Percentiles rank a stretch among this genome's conserved stretches.
Evolutionary conservation across 2,329 filamentous ascomycete genomes (phyloP).

Genomic region (Aureobasidium sp.): DNA sequence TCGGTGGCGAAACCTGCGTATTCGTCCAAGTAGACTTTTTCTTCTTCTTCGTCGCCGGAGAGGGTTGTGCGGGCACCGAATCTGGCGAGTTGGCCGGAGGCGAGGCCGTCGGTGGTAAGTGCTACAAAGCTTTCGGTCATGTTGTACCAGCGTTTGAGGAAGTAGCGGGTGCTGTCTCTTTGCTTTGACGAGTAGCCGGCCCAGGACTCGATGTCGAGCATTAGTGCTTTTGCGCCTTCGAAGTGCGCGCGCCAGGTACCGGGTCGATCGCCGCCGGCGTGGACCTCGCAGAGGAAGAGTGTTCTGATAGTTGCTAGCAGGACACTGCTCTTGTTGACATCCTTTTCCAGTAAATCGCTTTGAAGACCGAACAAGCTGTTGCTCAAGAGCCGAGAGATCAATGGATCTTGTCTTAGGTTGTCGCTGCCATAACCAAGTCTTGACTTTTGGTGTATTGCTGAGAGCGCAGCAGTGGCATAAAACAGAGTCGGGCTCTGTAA

Average conservation of each 20-base stretch:
- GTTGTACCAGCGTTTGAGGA: conserved; percentile 13
- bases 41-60: neutral
- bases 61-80: neutral
- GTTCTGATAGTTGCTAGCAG: conserved; percentile 11
- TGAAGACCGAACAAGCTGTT: conserved; percentile 10
- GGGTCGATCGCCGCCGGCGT: conserved; percentile 9
- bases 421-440: neutral
- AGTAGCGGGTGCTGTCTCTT: conserved; percentile 8
- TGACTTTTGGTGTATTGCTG: conserved; percentile 12
- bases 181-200: neutral
- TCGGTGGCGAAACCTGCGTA: conserved; percentile 12
- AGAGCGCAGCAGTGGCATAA: conserved; percentile 11
- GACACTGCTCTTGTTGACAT: conserved; percentile 8
- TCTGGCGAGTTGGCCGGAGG: conserved; percentile 7
- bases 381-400: conserved; percentile 4
- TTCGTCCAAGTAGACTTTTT: conserved; percentile 11
- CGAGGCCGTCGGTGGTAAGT: conserved; percentile 6
- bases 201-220: conserved; percentile 11
- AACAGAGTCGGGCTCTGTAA: conserved; percentile 9
- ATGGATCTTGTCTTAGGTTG: neutral
- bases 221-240: conserved; percentile 13
- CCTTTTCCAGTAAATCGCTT: conserved; percentile 1
- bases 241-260: conserved; percentile 12
- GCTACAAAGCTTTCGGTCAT: conserved; percentile 12
- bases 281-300: conserved; percentile 13